phyloP scores from a whole-genome alignment of 1,284 basidiomycete genomes.

The Rhodotorula sp. region DNA sequence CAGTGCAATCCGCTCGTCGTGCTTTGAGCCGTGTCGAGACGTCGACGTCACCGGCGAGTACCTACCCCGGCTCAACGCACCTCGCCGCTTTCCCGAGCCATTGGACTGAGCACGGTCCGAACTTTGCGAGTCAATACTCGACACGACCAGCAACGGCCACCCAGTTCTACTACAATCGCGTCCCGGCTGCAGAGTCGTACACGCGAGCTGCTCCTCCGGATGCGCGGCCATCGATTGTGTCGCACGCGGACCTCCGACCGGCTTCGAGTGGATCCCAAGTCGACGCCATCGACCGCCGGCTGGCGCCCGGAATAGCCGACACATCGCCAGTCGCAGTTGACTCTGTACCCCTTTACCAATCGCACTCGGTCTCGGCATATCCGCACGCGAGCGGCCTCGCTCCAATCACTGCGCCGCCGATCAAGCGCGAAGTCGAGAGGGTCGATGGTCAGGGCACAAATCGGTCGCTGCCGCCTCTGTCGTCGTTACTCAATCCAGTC shows the following conservation, averaged over 20 bases:
- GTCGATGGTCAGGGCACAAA: background rate
- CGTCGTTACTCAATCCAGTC: constrained; percentile 20
- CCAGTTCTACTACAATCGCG: constrained; percentile 25
- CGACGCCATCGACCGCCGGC: background rate
- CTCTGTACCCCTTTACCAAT: background rate
- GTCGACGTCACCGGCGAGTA: background rate
- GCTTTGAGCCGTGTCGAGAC: constrained; percentile 12
- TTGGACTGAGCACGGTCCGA: background rate
- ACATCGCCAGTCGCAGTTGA: background rate
- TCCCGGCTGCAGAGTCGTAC: constrained; percentile 25
- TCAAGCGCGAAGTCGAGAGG: background rate
- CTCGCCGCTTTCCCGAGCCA: background rate
- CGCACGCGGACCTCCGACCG: background rate
- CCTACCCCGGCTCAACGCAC: background rate
- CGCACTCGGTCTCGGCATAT: background rate
- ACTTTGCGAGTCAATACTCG: background rate
- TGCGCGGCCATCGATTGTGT: background rate
- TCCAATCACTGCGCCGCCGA: background rate
- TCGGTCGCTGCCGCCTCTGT: constrained; percentile 22
- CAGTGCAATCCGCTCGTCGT: constrained; percentile 23
- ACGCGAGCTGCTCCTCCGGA: constrained; percentile 17
- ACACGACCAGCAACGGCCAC: background rate
- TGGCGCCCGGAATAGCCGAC: background rate
- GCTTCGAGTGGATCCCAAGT: background rate
- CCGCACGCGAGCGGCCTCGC: background rate